A percentile compares a stretch with the other conserved stretches of the same genome.
phyloP scores from a whole-genome alignment of 2,329 filamentous ascomycete genomes.

The Phaeoacremonium minimum region DNA sequence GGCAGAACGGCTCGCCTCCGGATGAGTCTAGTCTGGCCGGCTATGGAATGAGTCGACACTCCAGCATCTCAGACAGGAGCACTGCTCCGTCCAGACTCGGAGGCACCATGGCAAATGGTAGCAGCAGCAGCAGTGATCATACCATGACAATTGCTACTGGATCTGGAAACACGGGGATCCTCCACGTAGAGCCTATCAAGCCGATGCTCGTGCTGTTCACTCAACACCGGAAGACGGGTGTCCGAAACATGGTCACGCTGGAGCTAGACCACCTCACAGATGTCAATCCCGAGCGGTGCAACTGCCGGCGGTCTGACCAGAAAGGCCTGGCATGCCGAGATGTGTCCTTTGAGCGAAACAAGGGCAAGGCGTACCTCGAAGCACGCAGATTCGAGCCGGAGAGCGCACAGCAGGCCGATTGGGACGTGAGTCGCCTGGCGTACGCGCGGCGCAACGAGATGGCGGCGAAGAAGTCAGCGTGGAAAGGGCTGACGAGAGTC shows the following conservation, averaged over 20 bases:
- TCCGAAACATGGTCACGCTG: conserved; percentile 21
- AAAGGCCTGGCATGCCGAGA: conserved; percentile 3
- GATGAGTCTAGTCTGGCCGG: no score
- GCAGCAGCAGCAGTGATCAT: conserved; percentile 9
- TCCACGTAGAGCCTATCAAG: conserved; percentile 23
- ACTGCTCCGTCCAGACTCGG: no score
- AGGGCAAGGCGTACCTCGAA: conserved; percentile 17
- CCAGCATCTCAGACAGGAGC: no score
- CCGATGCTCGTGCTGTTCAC: conserved; percentile 30
- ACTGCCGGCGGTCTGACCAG: conserved; percentile 20
- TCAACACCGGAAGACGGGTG: conserved; percentile 12
- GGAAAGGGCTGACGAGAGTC: conserved; percentile 28
- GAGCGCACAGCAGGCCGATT: not conserved
- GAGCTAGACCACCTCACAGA: conserved; percentile 25
- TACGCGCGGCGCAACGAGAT: not conserved
- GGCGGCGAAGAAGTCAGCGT: not conserved
- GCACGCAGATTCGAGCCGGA: conserved; percentile 20
- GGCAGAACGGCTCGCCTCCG: no score
- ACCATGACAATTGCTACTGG: conserved; percentile 11
- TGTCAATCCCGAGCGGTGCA: conserved; percentile 27
- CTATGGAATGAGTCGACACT: no score
- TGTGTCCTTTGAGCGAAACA: conserved; percentile 17
- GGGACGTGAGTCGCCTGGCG: conserved; percentile 1
- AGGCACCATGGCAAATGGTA: no score
- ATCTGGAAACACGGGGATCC: conserved; percentile 18